These are phyloP conservation scores for Bertia moriformis DNA, from an alignment of 2,329 filamentous ascomycete genomes.

Conservation along the genomic window DNA sequence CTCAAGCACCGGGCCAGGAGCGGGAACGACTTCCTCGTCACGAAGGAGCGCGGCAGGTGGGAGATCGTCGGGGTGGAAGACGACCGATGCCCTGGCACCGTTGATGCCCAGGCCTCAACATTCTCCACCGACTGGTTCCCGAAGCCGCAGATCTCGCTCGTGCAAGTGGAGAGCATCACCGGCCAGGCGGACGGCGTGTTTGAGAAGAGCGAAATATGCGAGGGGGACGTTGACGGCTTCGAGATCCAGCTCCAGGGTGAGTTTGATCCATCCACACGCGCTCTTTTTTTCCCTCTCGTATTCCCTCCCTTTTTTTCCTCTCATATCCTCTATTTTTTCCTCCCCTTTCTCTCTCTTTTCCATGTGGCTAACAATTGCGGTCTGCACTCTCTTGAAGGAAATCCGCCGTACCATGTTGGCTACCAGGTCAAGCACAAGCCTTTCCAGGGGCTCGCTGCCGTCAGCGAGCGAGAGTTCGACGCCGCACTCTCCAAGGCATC, in stretches of 20 bases:
- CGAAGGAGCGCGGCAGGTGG: conserved; percentile 59
- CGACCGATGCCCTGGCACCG: conserved; percentile 63
- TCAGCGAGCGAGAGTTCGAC: conserved; percentile 59
- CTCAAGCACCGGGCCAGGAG: conserved; percentile 26
- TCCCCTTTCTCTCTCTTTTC: conserved; percentile 4
- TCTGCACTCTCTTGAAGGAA: no score
- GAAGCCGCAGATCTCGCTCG: conserved; percentile 56
- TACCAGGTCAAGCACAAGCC: conserved; percentile 69
- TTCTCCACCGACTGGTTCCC: conserved; percentile 81
- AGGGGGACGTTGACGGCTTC: conserved; percentile 83
- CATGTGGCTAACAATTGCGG: conserved; percentile 17
- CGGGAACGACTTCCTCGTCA: conserved; percentile 55
- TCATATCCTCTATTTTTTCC: no score
- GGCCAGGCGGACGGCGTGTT: conserved; percentile 43
- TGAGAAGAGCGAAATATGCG: conserved; percentile 71
- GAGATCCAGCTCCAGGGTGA: conserved; percentile 67
- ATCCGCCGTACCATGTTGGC: conserved; percentile 67
- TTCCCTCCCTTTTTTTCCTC: no score
- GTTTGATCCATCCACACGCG: conserved; percentile 8
- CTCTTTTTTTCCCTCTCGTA: not conserved
- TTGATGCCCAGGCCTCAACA: conserved; percentile 57
- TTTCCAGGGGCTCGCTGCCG: conserved; percentile 46
- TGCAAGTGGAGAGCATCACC: conserved; percentile 47
- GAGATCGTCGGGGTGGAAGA: conserved; percentile 68
- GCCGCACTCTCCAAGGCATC: conserved; percentile 63